phyloP scores from a whole-genome alignment of 192 early-diverging fungal species.

The Podila epigama region DNA sequence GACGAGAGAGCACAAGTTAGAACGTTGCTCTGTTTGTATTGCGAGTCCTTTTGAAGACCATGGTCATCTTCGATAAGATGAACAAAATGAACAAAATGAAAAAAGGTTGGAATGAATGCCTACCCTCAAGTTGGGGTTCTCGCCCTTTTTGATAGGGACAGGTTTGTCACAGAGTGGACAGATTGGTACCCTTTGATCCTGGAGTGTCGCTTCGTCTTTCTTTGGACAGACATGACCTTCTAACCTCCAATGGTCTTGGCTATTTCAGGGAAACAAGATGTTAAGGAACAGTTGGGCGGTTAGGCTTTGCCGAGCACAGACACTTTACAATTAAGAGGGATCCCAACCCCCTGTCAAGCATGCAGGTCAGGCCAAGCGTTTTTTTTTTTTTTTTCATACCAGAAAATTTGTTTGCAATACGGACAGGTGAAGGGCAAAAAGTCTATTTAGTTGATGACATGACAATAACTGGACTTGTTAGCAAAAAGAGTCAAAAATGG shows the following conservation, averaged over 20 bases:
- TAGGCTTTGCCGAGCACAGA: too few species aligned
- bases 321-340: too few species aligned
- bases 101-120: background rate
- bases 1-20: background rate
- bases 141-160: constrained; percentile 72
- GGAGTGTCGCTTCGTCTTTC: constrained; percentile 58
- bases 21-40: too few species aligned
- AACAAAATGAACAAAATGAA: background rate
- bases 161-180: constrained; percentile 81
- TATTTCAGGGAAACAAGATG: constrained; percentile 28
- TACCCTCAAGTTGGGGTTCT: constrained; percentile 74
- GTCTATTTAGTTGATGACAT: constrained; percentile 5
- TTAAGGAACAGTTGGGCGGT: constrained; percentile 3
- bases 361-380: too few species aligned
- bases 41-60: too few species aligned
- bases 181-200: constrained; percentile 69
- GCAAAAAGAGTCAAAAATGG: background rate
- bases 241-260: constrained; percentile 73
- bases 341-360: too few species aligned
- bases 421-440: constrained; percentile 63
- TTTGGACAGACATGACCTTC: constrained; percentile 70
- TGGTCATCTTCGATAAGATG: too few species aligned
- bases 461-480: background rate
- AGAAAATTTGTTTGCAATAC: constrained; percentile 62
- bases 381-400: too few species aligned